Percentiles rank a stretch among this genome's conserved stretches.
Evolutionary conservation across 2,329 filamentous ascomycete species (phyloP).

Genomic region (Colletotrichum agaves): DNA sequence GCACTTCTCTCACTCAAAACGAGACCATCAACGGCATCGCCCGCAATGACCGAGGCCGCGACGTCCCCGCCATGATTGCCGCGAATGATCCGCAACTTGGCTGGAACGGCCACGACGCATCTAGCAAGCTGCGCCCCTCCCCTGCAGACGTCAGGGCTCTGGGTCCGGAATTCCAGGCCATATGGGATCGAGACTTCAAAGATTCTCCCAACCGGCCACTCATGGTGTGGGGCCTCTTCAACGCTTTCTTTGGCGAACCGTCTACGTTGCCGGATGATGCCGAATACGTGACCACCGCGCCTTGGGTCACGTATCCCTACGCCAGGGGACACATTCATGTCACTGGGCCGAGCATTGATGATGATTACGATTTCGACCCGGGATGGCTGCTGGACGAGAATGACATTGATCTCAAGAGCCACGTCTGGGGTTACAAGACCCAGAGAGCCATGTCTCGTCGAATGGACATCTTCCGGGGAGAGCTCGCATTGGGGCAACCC

Average conservation of each 20-base stretch:
- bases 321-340: conserved; percentile 69
- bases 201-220: conserved; percentile 41
- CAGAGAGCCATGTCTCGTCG: conserved; percentile 69
- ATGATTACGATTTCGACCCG: conserved; percentile 59
- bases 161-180: conserved; percentile 58
- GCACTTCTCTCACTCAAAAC: conserved; percentile 48
- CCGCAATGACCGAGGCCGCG: conserved; percentile 53
- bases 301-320: conserved; percentile 68
- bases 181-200: conserved; percentile 63
- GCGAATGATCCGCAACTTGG: conserved; percentile 53
- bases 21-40: conserved; percentile 63
- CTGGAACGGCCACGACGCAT: conserved; percentile 65
- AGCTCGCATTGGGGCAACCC: conserved; percentile 55
- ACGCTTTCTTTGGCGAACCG: conserved; percentile 47
- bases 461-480: conserved; percentile 62
- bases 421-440: conserved; percentile 74
- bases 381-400: conserved; percentile 60
- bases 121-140: conserved; percentile 63
- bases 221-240: conserved; percentile 39
- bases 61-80: conserved; percentile 36
- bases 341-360: conserved; percentile 46
- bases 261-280: conserved; percentile 44
- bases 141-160: conserved; percentile 60
- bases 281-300: conserved; percentile 62
- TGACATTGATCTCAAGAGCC: conserved; percentile 67